Percentiles rank a stretch among this genome's conserved stretches.
These are phyloP conservation scores for Leccinellum luteum DNA, from an alignment of 768 basidiomycete species.

Conservation along the genomic window DNA sequence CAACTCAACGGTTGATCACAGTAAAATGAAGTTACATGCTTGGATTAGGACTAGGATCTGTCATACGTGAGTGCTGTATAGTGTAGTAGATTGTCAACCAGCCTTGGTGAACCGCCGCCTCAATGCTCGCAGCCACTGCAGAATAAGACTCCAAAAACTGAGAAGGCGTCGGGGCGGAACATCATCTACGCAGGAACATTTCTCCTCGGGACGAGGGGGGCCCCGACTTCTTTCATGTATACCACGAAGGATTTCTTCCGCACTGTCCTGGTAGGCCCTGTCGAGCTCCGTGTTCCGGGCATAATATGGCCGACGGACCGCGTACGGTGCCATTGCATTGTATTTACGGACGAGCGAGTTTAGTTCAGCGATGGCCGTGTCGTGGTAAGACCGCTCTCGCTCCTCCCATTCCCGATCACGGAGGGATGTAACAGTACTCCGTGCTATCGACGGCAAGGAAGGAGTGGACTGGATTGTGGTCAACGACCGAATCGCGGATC, in stretches of 20 bases:
- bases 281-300: conserved; percentile 56
- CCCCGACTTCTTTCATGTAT: conserved; percentile 29
- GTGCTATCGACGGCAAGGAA: conserved; percentile 36
- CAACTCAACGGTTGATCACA: background rate
- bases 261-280: conserved; percentile 48
- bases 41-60: background rate
- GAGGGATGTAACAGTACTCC: conserved; percentile 39
- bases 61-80: background rate
- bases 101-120: conserved; percentile 7
- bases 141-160: conserved; percentile 29
- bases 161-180: background rate
- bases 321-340: conserved; percentile 76
- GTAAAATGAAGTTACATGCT: background rate
- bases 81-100: background rate
- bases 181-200: conserved; percentile 8
- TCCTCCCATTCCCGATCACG: conserved; percentile 71
- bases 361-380: conserved; percentile 63
- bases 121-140: conserved; percentile 25
- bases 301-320: conserved; percentile 66
- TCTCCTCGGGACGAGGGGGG: background rate
- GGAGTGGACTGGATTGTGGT: conserved; percentile 42
- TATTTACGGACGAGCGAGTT: conserved; percentile 77
- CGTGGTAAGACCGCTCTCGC: conserved; percentile 65
- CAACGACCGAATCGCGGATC: conserved; percentile 66
- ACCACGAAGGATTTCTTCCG: conserved; percentile 48